These are phyloP conservation scores for Penicillium pulvis DNA, from an alignment of 495 filamentous ascomycete species.

Conservation along the genomic window DNA sequence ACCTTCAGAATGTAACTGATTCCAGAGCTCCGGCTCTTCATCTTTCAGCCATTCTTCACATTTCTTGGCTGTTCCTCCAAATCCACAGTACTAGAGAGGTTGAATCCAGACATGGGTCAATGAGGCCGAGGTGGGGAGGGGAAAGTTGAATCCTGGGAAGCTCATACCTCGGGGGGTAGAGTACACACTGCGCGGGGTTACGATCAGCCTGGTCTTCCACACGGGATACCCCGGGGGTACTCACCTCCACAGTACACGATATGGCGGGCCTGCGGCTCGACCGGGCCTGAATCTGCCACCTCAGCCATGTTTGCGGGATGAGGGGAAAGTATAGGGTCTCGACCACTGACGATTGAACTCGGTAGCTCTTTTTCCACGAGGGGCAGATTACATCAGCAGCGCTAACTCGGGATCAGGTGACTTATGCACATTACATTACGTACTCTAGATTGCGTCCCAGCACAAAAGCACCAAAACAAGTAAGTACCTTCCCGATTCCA, in stretches of 20 bases:
- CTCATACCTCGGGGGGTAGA: slow-evolving; percentile 86
- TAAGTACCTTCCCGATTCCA: background rate
- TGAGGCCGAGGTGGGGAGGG: background rate
- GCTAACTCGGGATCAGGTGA: background rate
- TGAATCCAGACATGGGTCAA: background rate
- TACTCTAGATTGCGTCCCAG: background rate
- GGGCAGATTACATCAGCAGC: background rate
- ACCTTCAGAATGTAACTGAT: slow-evolving; percentile 83
- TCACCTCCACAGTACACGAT: slow-evolving; percentile 82
- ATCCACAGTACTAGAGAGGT: slow-evolving; percentile 84
- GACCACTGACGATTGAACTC: background rate
- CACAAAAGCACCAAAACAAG: too few relatives aligned
- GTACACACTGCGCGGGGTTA: slow-evolving; percentile 69
- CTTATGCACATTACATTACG: background rate
- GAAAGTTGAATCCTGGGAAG: background rate
- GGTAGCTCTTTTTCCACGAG: slow-evolving; percentile 4
- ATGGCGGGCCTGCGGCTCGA: slow-evolving; percentile 63
- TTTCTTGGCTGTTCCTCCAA: slow-evolving; percentile 96
- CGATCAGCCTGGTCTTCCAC: background rate
- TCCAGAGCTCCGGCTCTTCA: slow-evolving; percentile 70
- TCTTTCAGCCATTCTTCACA: slow-evolving; percentile 94
- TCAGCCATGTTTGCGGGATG: slow-evolving; percentile 40
- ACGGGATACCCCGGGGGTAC: slow-evolving; percentile 18
- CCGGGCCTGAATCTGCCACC: slow-evolving; percentile 33
- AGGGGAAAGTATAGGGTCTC: background rate